Evolutionary conservation across 2,329 filamentous ascomycete genomes (phyloP), one percentile per base, ranked within the genome.

Genomic region (Leptodontidium sp.): DNA sequence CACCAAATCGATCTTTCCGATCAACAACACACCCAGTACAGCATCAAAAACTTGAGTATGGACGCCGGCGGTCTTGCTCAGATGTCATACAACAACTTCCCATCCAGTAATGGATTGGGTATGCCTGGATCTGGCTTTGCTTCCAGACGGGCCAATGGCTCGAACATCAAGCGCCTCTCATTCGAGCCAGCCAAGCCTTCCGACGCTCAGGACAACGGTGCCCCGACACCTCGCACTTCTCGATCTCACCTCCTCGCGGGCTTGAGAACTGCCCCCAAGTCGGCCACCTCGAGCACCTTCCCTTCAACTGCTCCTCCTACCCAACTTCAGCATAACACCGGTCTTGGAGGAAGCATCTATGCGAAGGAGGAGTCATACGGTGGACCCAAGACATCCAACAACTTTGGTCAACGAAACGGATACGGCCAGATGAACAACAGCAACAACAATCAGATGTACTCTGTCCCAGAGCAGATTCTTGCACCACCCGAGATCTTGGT

Each of bases 11-110:
- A 61, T 66, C 63, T 50, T 52, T 61, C 57, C 70, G 59, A 71
- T 65, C 65, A 55, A 32, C 61, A 52, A 50, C 67, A 29, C 55
- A 64, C 69, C 67, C 70, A 72, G 71, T 72, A 75, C 70, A 74
- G 71, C 72, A 77, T 72, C 71, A 73, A 49, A 75, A 75, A 40
- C 50, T 63, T 75, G 77, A 78, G 75, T 75, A 91, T 97, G 91
- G 92, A 97, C 95, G 91, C 95, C 89, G 95, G 95, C 88, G 93
- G 94, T 96, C 93, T 97, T 86, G 91, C 94, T 96, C 94, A 97
- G 88, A 98, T 98, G 95, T 93, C 93, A 85, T 95, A 93, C 86
- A 93, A 90, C 86, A 88, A 90, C 81, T 92, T 92, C 81, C 84
- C 87, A 80, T 86, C 91, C 81, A 85, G 88, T 79, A 88, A 88